These are phyloP conservation scores for Globisporangium paroecandrum DNA, from an alignment of 352 stramenopile species.

Conservation along the genomic window DNA sequence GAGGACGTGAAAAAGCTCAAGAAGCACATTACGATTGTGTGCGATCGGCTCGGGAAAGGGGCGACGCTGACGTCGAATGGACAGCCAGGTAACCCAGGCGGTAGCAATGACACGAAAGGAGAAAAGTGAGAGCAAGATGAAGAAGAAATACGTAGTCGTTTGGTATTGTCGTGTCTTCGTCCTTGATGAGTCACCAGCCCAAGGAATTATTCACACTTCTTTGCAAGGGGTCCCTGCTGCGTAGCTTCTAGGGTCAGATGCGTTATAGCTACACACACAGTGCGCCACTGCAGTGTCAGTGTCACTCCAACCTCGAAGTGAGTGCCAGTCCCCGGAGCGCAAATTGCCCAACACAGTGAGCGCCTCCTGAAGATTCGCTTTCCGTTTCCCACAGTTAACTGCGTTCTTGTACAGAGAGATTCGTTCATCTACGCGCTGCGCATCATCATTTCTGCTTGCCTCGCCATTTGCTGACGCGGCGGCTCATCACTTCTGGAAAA, in stretches of 20 bases:
- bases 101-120: neutral
- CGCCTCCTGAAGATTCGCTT: too few relatives aligned
- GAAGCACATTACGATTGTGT: slow-evolving; percentile 90
- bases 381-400: too few relatives aligned
- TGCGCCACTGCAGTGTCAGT: neutral
- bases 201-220: neutral
- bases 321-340: neutral
- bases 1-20: slow-evolving; percentile 86
- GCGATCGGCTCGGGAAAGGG: slow-evolving; percentile 83
- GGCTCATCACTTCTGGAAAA: neutral
- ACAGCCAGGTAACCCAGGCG: neutral
- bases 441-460: neutral
- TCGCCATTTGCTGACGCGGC: neutral
- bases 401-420: neutral
- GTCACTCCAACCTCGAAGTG: neutral
- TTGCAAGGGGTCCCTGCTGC: neutral
- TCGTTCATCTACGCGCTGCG: neutral
- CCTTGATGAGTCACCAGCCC: neutral
- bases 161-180: neutral
- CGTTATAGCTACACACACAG: neutral
- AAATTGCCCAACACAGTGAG: neutral
- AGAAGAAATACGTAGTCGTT: neutral
- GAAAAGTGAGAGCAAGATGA: slow-evolving; percentile 1
- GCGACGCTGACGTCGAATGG: slow-evolving; percentile 29
- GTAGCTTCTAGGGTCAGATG: neutral